Percentiles rank a stretch among this genome's conserved stretches.
These are phyloP conservation scores for Penicillium psychrofluorescens DNA, from an alignment of 495 filamentous ascomycete species.

Conservation along the genomic window DNA sequence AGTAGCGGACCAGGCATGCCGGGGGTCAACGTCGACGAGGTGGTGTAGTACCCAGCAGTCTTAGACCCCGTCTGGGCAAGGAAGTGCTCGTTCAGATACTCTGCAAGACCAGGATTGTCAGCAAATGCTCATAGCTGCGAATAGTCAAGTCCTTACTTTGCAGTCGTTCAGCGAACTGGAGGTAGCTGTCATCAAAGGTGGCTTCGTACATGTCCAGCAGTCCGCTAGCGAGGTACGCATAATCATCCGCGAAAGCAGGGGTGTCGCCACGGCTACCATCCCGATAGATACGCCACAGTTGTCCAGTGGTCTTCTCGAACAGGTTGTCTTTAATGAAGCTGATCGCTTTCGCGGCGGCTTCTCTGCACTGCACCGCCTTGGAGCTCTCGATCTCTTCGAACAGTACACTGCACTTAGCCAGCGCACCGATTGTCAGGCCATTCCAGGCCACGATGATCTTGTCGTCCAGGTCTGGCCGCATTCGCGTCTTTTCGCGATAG, in stretches of 20 bases:
- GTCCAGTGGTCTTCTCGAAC: constrained; percentile 55
- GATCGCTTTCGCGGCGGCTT: constrained; percentile 61
- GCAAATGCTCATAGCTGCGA: not conserved
- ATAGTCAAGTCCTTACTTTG: constrained; percentile 49
- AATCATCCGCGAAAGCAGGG: constrained; percentile 86
- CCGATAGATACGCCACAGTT: constrained; percentile 69
- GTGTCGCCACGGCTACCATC: constrained; percentile 61
- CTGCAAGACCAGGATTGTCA: constrained; percentile 17
- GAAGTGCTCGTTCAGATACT: constrained; percentile 62
- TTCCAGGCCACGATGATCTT: constrained; percentile 88
- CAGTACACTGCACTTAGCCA: constrained; percentile 66
- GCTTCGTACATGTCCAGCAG: constrained; percentile 83
- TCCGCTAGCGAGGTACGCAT: constrained; percentile 81
- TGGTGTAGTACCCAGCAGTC: constrained; percentile 81
- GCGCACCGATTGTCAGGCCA: constrained; percentile 78
- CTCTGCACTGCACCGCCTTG: constrained; percentile 50
- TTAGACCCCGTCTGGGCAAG: constrained; percentile 45
- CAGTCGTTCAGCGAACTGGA: constrained; percentile 76
- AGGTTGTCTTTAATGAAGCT: constrained; percentile 73
- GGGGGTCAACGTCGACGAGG: constrained; percentile 50
- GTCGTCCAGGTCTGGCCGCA: constrained; percentile 78
- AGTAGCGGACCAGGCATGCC: constrained; percentile 73
- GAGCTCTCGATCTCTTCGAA: constrained; percentile 53
- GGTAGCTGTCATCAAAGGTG: constrained; percentile 71
- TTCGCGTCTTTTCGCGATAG: constrained; percentile 67